These are phyloP conservation scores for Chytridium lagenaria DNA, from an alignment of 371 early-diverging fungal species.

Conservation along the genomic window DNA sequence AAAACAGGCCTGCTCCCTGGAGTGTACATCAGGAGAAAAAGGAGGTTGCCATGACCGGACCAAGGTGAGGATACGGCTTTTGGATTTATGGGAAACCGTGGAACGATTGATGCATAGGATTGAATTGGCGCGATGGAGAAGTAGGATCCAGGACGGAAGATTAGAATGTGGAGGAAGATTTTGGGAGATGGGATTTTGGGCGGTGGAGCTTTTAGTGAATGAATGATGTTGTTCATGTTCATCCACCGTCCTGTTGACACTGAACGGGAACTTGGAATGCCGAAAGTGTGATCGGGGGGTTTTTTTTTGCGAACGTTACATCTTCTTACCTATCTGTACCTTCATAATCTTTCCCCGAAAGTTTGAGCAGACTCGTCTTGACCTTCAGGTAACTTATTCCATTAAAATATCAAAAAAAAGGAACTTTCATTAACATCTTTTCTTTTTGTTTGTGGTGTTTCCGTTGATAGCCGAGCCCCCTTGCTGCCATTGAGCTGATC, in stretches of 20 bases:
- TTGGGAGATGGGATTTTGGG: background rate
- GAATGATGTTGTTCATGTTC: no score
- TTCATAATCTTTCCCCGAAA: conserved; percentile 53
- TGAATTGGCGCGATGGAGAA: no score
- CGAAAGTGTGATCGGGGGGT: no score
- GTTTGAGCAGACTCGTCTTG: conserved; percentile 88
- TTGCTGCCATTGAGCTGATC: conserved; percentile 92
- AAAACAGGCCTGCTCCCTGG: conserved; percentile 81
- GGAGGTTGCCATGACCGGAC: conserved; percentile 73
- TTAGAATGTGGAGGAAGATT: background rate
- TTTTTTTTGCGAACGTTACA: no score
- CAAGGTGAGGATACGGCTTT: conserved; percentile 43
- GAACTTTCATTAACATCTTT: background rate
- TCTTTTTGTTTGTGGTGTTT: background rate
- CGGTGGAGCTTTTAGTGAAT: background rate
- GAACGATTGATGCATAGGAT: no score
- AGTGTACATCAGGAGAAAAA: conserved; percentile 75
- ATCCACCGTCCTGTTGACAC: no score
- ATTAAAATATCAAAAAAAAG: background rate
- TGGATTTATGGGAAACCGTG: background rate
- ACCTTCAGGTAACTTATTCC: conserved; percentile 68
- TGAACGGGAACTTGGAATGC: no score
- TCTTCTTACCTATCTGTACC: no score
- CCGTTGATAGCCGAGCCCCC: conserved; percentile 77
- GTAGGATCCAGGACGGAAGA: no score